Conservation (phyloP, 2,329 filamentous ascomycete species). For the Xylaria multiplex region DNA sequence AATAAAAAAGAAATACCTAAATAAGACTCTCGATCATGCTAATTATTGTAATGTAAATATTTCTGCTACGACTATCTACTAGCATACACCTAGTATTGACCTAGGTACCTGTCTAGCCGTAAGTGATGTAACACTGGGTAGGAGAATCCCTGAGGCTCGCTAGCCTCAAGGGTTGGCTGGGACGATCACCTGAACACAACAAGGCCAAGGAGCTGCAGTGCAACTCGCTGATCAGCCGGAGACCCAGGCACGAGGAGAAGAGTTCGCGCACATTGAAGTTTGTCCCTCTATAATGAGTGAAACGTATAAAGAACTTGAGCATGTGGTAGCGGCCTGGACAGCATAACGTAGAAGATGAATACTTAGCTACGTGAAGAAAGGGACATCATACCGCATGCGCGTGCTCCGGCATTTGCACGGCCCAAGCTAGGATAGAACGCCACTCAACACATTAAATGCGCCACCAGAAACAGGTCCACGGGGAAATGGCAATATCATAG, state of each 20-base stretch:
- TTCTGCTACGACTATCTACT: too few relatives aligned
- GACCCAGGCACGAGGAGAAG: constrained; percentile 34
- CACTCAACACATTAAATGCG: constrained; percentile 13
- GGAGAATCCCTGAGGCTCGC: constrained; percentile 34
- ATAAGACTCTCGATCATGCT: too few relatives aligned
- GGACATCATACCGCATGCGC: constrained; percentile 20
- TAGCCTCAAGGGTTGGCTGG: constrained; percentile 36
- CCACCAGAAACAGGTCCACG: constrained; percentile 20
- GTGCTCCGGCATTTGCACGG: constrained; percentile 31
- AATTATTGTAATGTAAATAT: neutral
- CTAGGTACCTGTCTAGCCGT: neutral
- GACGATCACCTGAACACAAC: constrained; percentile 37
- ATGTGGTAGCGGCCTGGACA: constrained; percentile 25
- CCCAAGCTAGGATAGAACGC: constrained; percentile 20
- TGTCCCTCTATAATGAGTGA: constrained; percentile 12
- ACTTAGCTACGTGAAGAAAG: neutral
- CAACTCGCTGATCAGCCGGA: constrained; percentile 28
- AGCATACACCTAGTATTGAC: neutral
- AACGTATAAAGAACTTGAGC: constrained; percentile 4
- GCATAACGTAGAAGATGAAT: neutral
- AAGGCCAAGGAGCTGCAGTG: constrained; percentile 26
- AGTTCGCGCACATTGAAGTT: constrained; percentile 14
- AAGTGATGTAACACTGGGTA: constrained; percentile 31
- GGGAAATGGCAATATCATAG: constrained; percentile 24
- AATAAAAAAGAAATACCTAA: too few relatives aligned